Evolutionary conservation across 305 asterid species (phyloP).

Genomic region (Solanum hybrid): DNA sequence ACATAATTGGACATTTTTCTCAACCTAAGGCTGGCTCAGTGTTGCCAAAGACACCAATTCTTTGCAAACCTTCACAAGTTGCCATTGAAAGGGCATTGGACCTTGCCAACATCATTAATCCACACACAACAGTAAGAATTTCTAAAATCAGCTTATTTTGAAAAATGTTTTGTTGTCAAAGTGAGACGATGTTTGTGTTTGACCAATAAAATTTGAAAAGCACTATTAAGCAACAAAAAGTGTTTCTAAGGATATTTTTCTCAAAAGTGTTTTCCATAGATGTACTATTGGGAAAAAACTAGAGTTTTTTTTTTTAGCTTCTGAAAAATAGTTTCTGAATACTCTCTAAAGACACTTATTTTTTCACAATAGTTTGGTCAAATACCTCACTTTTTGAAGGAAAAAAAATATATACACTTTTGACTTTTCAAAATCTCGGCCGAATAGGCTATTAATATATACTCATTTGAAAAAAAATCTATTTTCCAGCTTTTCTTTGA

Average conservation of each 20-base stretch:
- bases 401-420: too few species aligned
- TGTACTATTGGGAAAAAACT: neutral
- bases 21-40: constrained; percentile 34
- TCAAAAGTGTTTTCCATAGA: neutral
- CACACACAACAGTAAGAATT: constrained; percentile 60
- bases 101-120: constrained; percentile 56
- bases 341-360: neutral
- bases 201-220: neutral
- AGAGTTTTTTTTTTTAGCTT: neutral
- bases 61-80: constrained; percentile 74
- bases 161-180: too few species aligned
- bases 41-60: constrained; percentile 72
- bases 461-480: neutral
- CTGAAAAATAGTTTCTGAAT: too few species aligned
- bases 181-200: neutral
- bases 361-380: neutral
- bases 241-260: neutral
- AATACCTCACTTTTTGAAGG: neutral
- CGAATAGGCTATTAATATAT: neutral
- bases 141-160: neutral
- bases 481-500: constrained; percentile 70
- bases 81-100: constrained; percentile 65
- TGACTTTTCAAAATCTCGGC: neutral
- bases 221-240: neutral
- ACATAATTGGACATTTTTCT: constrained; percentile 64